Conservation (phyloP, 2,329 filamentous ascomycete species). For the Alternaria infectoria region DNA sequence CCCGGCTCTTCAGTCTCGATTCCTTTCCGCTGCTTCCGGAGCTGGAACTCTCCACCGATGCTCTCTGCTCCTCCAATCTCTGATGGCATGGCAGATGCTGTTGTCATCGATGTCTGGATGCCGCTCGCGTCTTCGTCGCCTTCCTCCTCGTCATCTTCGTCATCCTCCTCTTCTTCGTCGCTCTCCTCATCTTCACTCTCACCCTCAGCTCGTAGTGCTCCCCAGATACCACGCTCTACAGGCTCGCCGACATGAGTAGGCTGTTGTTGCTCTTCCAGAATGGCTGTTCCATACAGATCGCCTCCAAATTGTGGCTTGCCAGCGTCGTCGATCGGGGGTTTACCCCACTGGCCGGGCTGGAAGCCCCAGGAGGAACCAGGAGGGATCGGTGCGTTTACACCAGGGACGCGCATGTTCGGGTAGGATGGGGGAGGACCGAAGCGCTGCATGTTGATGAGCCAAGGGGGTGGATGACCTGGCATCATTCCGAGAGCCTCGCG, state of each 20-base stretch:
- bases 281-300: slow-evolving; percentile 85
- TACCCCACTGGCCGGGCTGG: slow-evolving; percentile 92
- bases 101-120: slow-evolving; percentile 73
- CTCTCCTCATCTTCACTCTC: slow-evolving; percentile 73
- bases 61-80: slow-evolving; percentile 79
- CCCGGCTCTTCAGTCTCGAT: slow-evolving; percentile 85
- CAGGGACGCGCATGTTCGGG: slow-evolving; percentile 91
- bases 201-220: slow-evolving; percentile 81
- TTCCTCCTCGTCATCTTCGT: slow-evolving; percentile 74
- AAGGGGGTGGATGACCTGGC: slow-evolving; percentile 89
- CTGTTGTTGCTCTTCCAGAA: slow-evolving; percentile 66
- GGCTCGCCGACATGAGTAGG: slow-evolving; percentile 68
- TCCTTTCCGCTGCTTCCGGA: slow-evolving; percentile 80
- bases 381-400: slow-evolving; percentile 90
- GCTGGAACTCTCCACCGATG: slow-evolving; percentile 84
- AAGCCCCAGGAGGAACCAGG: slow-evolving; percentile 93
- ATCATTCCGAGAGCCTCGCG: slow-evolving; percentile 95
- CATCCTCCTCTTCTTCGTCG: slow-evolving; percentile 63
- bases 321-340: slow-evolving; percentile 92
- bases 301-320: slow-evolving; percentile 91
- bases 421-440: slow-evolving; percentile 94
- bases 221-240: slow-evolving; percentile 88
- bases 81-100: slow-evolving; percentile 79
- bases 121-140: slow-evolving; percentile 62
- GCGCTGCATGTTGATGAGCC: slow-evolving; percentile 96